A percentile compares a stretch with the other conserved stretches of the same genome.
Conservation (phyloP, 2,329 filamentous ascomycete genomes). For the Cytospora paraplurivora region DNA sequence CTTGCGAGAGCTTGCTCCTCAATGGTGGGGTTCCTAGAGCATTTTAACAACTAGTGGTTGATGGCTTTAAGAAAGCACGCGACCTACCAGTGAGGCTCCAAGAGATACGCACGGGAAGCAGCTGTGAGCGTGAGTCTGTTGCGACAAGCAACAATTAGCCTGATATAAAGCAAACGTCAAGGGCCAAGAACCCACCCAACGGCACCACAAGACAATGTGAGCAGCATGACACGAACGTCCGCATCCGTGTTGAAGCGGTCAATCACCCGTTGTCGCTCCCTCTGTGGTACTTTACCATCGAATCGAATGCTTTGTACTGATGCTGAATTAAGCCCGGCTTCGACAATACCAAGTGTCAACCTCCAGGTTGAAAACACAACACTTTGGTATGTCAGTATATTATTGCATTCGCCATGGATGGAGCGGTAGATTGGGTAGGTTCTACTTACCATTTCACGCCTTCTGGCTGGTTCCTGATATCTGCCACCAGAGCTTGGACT, state of each 20-base stretch:
- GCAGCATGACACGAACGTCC: slow-evolving; percentile 45
- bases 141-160: slow-evolving; percentile 7
- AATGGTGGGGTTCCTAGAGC: slow-evolving; percentile 36
- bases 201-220: slow-evolving; percentile 55
- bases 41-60: not conserved
- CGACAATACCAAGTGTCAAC: slow-evolving; percentile 49
- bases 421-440: not conserved
- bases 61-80: not conserved
- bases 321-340: slow-evolving; percentile 41
- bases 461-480: slow-evolving; percentile 32
- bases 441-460: slow-evolving; percentile 41
- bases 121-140: slow-evolving; percentile 49
- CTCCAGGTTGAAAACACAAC: slow-evolving; percentile 56
- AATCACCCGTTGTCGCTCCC: slow-evolving; percentile 44
- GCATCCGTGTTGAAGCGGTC: slow-evolving; percentile 44
- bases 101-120: slow-evolving; percentile 49
- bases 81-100: slow-evolving; percentile 52
- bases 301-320: slow-evolving; percentile 44
- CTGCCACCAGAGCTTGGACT: slow-evolving; percentile 37
- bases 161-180: not conserved
- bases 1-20: slow-evolving; percentile 38
- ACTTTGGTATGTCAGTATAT: slow-evolving; percentile 35
- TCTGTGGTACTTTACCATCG: slow-evolving; percentile 49
- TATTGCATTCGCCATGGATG: not conserved
- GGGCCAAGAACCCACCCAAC: slow-evolving; percentile 44